These are phyloP conservation scores for Mentha longifolia DNA, from an alignment of 257 asterid genomes.

Conservation along the genomic window DNA sequence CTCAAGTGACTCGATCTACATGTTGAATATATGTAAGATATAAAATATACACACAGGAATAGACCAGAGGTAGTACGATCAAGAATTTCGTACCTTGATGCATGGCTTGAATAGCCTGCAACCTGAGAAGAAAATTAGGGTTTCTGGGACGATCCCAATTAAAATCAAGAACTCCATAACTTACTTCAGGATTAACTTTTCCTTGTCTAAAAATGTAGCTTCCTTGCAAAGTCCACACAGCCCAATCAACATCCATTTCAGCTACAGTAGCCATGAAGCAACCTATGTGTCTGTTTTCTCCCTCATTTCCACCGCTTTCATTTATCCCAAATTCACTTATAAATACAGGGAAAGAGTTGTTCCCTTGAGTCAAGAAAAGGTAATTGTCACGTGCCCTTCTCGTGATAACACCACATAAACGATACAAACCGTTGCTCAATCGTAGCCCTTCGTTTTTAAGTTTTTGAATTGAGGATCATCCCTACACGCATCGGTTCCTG, in stretches of 20 bases:
- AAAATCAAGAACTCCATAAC: constrained; percentile 51
- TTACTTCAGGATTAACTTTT: constrained; percentile 39
- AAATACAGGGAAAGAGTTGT: constrained; percentile 50
- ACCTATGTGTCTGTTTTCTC: constrained; percentile 52
- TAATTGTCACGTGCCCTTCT: constrained; percentile 35
- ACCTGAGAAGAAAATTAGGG: constrained; percentile 38
- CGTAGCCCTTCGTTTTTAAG: too few species aligned
- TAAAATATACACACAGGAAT: too few species aligned
- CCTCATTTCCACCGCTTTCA: constrained; percentile 47
- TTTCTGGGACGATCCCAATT: constrained; percentile 55
- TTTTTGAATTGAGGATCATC: too few species aligned
- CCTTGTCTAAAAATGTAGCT: constrained; percentile 58
- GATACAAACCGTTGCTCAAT: too few species aligned
- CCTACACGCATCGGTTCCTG: too few species aligned
- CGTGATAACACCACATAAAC: too few species aligned
- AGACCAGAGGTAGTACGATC: too few species aligned
- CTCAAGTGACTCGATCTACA: too few species aligned
- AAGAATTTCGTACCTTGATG: constrained; percentile 54
- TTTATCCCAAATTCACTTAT: constrained; percentile 68
- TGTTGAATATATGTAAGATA: too few species aligned
- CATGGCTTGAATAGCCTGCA: constrained; percentile 50
- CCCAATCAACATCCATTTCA: constrained; percentile 75
- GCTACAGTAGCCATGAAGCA: constrained; percentile 59
- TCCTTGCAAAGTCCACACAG: constrained; percentile 71
- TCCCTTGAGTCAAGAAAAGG: constrained; percentile 38